A percentile compares a stretch with the other conserved stretches of the same genome.
Evolutionary conservation across 1,139 yeast species (phyloP).

Genomic region (Meyerozyma sp.): DNA sequence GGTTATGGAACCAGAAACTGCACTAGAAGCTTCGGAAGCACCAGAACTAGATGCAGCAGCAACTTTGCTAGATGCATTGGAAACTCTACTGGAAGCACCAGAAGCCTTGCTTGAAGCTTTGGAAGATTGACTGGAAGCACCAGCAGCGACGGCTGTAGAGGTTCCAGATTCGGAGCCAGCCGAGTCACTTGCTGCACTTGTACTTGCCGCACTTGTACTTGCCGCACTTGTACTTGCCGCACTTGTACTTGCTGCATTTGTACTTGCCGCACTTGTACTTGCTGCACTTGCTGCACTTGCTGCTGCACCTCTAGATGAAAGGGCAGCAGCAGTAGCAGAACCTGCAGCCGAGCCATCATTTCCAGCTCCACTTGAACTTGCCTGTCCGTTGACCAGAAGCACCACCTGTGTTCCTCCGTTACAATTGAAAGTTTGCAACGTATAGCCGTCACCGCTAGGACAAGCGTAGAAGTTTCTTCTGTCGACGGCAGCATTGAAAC

Average conservation of each 20-base stretch:
- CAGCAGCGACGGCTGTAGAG: not conserved
- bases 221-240: too few relatives aligned
- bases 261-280: not conserved
- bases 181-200: too few relatives aligned
- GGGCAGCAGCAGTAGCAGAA: not conserved
- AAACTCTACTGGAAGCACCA: too few relatives aligned
- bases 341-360: conserved; percentile 5
- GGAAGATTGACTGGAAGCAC: not conserved
- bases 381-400: conserved; percentile 10
- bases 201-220: too few relatives aligned
- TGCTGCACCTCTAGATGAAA: conserved; percentile 6
- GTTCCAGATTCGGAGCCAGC: not conserved
- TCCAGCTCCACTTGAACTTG: conserved; percentile 7
- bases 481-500: conserved; percentile 13
- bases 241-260: too few relatives aligned
- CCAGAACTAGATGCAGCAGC: too few relatives aligned
- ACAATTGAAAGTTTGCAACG: conserved; percentile 9
- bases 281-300: not conserved
- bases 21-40: not conserved
- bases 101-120: too few relatives aligned
- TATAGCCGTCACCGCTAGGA: conserved; percentile 10
- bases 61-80: too few relatives aligned
- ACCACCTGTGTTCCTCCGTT: conserved; percentile 12
- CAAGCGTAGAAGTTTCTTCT: conserved; percentile 22
- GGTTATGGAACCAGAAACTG: conserved; percentile 6